phyloP scores from a whole-genome alignment of 345 rosid species.

The Euclidium syriacum region DNA sequence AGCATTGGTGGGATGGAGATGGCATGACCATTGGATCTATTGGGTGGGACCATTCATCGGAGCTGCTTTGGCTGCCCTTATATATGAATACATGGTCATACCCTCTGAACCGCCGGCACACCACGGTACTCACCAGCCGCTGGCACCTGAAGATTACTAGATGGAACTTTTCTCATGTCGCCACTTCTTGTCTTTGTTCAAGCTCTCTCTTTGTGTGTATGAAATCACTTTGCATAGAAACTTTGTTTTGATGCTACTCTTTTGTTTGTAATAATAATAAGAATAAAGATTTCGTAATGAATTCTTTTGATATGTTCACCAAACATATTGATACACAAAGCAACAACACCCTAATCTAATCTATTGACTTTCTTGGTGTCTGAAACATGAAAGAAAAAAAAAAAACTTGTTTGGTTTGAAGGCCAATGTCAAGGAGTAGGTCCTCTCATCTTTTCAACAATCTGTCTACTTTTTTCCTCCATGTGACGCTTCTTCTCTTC shows the following conservation, averaged over 20 bases:
- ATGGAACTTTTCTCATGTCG: background rate
- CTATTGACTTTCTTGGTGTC: background rate
- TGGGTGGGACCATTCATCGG: constrained; percentile 38
- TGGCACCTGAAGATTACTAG: constrained; percentile 78
- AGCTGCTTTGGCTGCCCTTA: constrained; percentile 28
- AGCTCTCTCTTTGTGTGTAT: background rate
- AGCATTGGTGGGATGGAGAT: constrained; percentile 39
- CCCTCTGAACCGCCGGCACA: constrained; percentile 39
- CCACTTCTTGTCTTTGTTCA: constrained; percentile 1
- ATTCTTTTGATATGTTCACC: background rate
- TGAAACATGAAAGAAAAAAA: background rate
- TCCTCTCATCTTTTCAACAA: constrained; percentile 88
- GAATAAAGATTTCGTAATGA: constrained; percentile 16
- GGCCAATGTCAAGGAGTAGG: constrained; percentile 17
- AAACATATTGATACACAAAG: constrained; percentile 15
- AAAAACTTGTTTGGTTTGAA: background rate
- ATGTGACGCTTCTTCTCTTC: constrained; percentile 85
- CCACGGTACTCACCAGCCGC: constrained; percentile 55
- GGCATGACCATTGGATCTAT: constrained; percentile 38
- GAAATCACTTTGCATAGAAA: constrained; percentile 10
- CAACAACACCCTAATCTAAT: background rate
- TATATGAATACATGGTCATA: constrained; percentile 55
- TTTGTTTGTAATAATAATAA: constrained; percentile 11
- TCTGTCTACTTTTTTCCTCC: constrained; percentile 68
- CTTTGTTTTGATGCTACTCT: constrained; percentile 15